Evolutionary conservation across 345 rosid species (phyloP).

Genomic region (Pseudoturritis turrita): DNA sequence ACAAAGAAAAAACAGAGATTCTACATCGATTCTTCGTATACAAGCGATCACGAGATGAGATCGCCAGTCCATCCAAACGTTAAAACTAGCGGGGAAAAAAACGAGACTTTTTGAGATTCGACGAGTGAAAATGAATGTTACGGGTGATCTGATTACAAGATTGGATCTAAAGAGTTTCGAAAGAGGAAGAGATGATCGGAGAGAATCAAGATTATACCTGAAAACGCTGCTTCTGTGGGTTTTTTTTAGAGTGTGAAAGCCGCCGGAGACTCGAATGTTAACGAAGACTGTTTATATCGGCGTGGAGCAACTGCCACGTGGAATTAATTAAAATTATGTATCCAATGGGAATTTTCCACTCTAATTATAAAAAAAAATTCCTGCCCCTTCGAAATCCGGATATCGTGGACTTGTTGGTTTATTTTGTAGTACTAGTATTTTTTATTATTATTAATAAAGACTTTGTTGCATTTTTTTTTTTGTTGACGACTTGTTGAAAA

Average conservation of each 20-base stretch:
- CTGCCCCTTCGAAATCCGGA: constrained; percentile 14
- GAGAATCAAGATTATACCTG: constrained; percentile 15
- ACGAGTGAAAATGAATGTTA: background rate
- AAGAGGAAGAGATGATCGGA: constrained; percentile 11
- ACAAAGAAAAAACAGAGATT: background rate
- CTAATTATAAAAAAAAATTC: background rate
- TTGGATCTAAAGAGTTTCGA: background rate
- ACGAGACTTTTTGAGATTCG: background rate
- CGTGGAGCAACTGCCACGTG: constrained; percentile 11
- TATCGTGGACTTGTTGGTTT: constrained; percentile 8
- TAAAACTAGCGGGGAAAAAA: background rate
- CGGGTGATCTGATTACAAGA: background rate
- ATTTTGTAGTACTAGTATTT: background rate
- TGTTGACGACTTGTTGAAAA: too few relatives aligned
- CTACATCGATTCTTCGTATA: background rate
- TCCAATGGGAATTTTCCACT: background rate
- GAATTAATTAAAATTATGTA: background rate
- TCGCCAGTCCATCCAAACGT: constrained; percentile 4
- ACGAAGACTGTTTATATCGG: constrained; percentile 9
- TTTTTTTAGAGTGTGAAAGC: constrained; percentile 12
- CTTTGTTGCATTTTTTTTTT: too few relatives aligned
- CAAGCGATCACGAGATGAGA: background rate
- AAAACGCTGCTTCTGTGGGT: constrained; percentile 6
- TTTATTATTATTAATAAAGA: background rate
- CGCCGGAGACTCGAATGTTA: constrained; percentile 20